Base-by-base conservation (phyloP, 2,329 filamentous ascomycete species). In the Calonectria montana region DNA sequence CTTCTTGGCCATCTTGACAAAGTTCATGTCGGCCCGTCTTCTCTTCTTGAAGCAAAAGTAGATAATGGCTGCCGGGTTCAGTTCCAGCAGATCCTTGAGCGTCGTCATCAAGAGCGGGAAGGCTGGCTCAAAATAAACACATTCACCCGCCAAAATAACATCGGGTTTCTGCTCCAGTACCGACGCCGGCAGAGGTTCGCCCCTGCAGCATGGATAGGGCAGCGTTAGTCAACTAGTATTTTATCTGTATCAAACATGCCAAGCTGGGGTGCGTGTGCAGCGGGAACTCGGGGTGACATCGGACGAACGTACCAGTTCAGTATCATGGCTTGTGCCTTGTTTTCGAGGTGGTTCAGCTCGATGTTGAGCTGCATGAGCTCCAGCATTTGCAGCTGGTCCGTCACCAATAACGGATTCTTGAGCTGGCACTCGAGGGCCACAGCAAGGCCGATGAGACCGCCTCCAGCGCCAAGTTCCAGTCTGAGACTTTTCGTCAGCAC, bases 11-110 rank as follows among this genome's bases (percentile, higher is more conserved):
- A 89, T 89, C 82, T 93, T 94, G 80, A 95, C 88, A 80, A 95
- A 95, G 71, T 93, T 90, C 85, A 92, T 88, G 80, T 95, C 93
- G 48, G 93, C 97, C 72, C 94, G 90, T 80, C 97, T 91, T 76
- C 97, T 89, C 85, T 95, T 96, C 88, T 98, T 98, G 88, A 97
- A 98, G 86, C 96, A 98, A 84, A 99, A 98, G 83, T 91, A 93
- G 57, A 93, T 82, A 12, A 88, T 86, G 13, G 90, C 89, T 50
- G 86, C 82, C 25, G 93, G 93, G 82, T 93, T 95, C 50, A 95
- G 88, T 18, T 90, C 89, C 75, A 98, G 87, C 59, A 98, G 87
- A 74, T 94, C 91, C 71, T 90, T 87, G 75, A 98, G 85, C 7
- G 96, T 98, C 74, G 91, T 86, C 80, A 97, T 89, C 57, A 99